Evolutionary conservation across 208 protist genomes (phyloP), one percentile per base, ranked within the genome.

Genomic region (Leishmania arabica): DNA sequence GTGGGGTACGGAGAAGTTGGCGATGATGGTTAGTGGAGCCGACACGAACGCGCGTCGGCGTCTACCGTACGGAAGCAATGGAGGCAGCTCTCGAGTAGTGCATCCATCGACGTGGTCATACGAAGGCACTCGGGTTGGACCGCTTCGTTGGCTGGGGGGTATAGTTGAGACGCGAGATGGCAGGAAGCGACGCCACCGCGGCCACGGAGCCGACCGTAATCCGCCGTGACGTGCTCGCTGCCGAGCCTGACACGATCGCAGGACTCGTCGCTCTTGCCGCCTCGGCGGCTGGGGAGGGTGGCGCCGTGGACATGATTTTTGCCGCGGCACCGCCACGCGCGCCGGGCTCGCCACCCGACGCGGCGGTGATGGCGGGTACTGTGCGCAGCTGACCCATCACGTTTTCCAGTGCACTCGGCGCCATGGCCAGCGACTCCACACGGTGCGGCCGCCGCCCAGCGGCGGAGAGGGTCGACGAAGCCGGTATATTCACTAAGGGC

Each of bases 141-240:
- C 75, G 73, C 54, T 34, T 24, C 62, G 80, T 74, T 51, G 80
- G 51, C 27, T 15, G 49, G 37, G 54, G 58, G 24, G 65, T 82
- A 75, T 84, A 84, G 51, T 72, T 84, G 47, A 82, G 74, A 9
- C 82, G 77, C 19, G 84, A 87, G 31, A 90, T 80, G 47, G 62
- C 85, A 4, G 80, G 77, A 13, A 85, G 80, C 24, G 60, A 64
- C 34, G 78, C 45, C 74, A 51, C 49, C 11, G 77, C 27, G 17
- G 51, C 68, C 4, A 66, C 31, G 31, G 75, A 34, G 17, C 24
- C 68, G 8, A 76, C n/a, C n/a, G 71, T 51, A 9, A 76, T 45
- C 40, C 71, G 71, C 47, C 42, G 24, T n/a, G 34, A 21, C 24
- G 51, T 31, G 40, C 27, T 69, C 40, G 64, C 58, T 27, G 54